Evolutionary conservation across 805 yeast species (phyloP).

Genomic region (Yarrowia sp.): DNA sequence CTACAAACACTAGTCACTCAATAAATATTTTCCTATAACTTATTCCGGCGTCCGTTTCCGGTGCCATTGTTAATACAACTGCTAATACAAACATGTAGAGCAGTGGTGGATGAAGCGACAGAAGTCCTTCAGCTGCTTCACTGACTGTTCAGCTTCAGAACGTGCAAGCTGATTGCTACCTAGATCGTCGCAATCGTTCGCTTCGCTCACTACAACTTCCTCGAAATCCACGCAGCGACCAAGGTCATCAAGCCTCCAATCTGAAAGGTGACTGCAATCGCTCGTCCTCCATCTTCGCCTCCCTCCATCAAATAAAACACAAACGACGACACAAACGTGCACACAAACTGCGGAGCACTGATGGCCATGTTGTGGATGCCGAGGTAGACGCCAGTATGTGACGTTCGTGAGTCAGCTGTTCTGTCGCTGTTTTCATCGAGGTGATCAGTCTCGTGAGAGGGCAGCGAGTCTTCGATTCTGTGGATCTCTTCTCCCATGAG

Average conservation of each 20-base stretch:
- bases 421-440: not conserved
- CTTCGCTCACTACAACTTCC: no score
- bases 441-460: not conserved
- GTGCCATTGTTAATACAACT: no score
- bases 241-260: conserved; percentile 41
- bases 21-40: no score
- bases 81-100: no score
- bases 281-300: conserved; percentile 37
- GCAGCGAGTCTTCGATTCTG: not conserved
- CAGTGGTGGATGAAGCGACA: no score
- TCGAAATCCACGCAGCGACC: conserved; percentile 36
- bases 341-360: conserved; percentile 43
- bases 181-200: no score
- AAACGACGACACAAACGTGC: conserved; percentile 42
- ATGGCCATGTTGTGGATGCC: conserved; percentile 44
- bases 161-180: no score
- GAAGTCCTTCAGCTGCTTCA: no score
- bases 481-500: conserved; percentile 51
- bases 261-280: conserved; percentile 42
- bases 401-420: not conserved
- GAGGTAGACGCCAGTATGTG: conserved; percentile 40
- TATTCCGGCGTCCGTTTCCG: no score
- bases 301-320: conserved; percentile 38
- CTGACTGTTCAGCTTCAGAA: no score
- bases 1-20: no score